Conservation (phyloP, 306 rosid genomes). For the Sesbania bispinosa region DNA sequence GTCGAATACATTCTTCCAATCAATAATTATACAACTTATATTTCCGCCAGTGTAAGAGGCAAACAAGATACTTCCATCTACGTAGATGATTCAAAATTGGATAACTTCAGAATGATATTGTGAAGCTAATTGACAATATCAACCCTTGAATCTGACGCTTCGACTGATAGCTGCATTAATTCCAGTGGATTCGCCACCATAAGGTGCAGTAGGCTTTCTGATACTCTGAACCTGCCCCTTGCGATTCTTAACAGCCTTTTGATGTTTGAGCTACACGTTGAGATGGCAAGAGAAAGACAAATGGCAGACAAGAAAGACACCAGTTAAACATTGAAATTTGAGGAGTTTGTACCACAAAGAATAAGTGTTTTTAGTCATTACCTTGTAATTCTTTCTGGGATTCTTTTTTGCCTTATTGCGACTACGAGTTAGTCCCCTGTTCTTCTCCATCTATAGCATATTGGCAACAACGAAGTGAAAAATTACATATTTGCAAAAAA, state of each 20-base stretch:
- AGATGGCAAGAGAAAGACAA: background rate
- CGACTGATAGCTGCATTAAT: conserved; percentile 69
- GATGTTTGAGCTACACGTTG: conserved; percentile 62
- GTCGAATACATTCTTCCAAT: background rate
- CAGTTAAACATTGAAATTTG: background rate
- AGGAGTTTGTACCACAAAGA: background rate
- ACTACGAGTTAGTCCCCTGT: conserved; percentile 71
- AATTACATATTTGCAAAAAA: background rate
- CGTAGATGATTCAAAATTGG: conserved; percentile 8
- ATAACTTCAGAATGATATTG: background rate
- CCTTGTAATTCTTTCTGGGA: conserved; percentile 96
- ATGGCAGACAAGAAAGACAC: background rate
- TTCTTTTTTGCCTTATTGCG: conserved; percentile 76
- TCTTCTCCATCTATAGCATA: conserved; percentile 63
- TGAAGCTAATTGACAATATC: conserved; percentile 1
- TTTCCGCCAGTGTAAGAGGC: background rate
- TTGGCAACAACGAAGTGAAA: conserved; percentile 3
- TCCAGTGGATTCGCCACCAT: conserved; percentile 80
- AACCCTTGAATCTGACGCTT: conserved; percentile 62
- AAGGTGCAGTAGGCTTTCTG: conserved; percentile 49
- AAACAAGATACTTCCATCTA: background rate
- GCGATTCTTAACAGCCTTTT: conserved; percentile 57
- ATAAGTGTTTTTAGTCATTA: conserved; percentile 21
- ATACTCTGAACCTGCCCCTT: conserved; percentile 67
- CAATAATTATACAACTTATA: background rate